Base-by-base conservation (phyloP, 2,329 filamentous ascomycete species). In the Colletotrichum gloeosporioides region DNA sequence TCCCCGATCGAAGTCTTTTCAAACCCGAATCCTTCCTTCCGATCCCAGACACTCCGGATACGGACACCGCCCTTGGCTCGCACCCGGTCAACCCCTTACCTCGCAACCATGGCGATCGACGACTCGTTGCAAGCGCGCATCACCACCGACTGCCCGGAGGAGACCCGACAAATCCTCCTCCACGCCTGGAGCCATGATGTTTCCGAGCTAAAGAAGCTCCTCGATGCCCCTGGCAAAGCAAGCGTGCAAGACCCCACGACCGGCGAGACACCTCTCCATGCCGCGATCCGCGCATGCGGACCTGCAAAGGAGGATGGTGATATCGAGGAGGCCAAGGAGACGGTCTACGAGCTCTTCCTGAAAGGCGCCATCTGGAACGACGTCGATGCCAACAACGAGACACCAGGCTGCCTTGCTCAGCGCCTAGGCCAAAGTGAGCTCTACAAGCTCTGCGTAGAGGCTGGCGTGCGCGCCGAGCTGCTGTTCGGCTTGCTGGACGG, bases 361-460 rank as follows among this genome's bases (percentile, higher is more conserved):
- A 94, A 94, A 79, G 97, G 97, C 36, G 97, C 95, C 13, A 98
- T 99, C 80, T 99, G 97, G 97, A 99, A 99, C 86, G 96, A 98
- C 83, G 88, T 99, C 72, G 95, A 99, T 84, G 86, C 89, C 79
- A 93, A 95, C 80, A 91, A 95, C 80, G 96, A 99, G 88, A 99
- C 97, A 4, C 96, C 97, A 0, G 97, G 96, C 9, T 99, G 96
- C 83, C 87, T 98, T 59, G 97, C 97, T 10, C 88, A 89, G 74
- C 87, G 92, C 31, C 83, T 98, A 29, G 93, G 94, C 0, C 87
- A 95, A 80, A 89, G 85, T 70, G 90, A 92, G 66, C 86, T 98
- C 44, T 99, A 99, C 83, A 91, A 94, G 55, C 85, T 96, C 73
- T 95, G 96, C 83, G 94, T 99, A 9, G 95, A 96, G 82, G 96